Base-by-base conservation (phyloP, 495 filamentous ascomycete genomes). In the Daldinia grandis region DNA sequence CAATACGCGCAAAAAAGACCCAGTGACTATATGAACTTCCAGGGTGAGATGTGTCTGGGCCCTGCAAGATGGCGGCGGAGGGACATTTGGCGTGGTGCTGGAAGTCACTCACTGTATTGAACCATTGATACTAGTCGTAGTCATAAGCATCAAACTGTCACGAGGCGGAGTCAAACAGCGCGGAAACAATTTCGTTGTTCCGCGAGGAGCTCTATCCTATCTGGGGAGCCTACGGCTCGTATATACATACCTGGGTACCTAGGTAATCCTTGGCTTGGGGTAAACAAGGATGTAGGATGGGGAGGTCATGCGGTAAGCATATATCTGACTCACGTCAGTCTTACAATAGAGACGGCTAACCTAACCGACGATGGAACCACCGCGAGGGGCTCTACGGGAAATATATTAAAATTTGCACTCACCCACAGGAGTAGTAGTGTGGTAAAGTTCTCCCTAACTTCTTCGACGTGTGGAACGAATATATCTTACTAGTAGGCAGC, bases 211-310 rank as follows among this genome's bases (percentile, higher is more conserved):
- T n/a, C n/a, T n/a, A n/a, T n/a, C n/a, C n/a, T n/a, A n/a, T n/a
- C n/a, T n/a, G n/a, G n/a, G n/a, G n/a, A n/a, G n/a, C n/a, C n/a
- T n/a, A n/a, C n/a, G n/a, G n/a, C n/a, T n/a, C n/a, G n/a, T n/a
- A n/a, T n/a, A n/a, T n/a, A n/a, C n/a, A n/a, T n/a, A n/a, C n/a
- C n/a, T n/a, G n/a, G n/a, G n/a, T n/a, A n/a, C n/a, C n/a, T n/a
- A n/a, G n/a, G n/a, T n/a, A n/a, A n/a, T 78, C 82, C 47, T 49
- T 80, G 6, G 66, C 69, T 61, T 86, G 82, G 83, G 78, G 79
- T 6, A 62, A 80, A 17, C 76, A 83, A 51, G 83, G 82, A 56
- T 86, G 82, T 82, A 51, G 83, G 82, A 56, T 86, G 82, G 82
- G 83, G 82, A 55, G 83, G 83, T 5, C 81, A 84, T 49, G 78